phyloP scores from a whole-genome alignment of 1,139 yeast genomes.

The Pneumocystis wakefieldiae region DNA sequence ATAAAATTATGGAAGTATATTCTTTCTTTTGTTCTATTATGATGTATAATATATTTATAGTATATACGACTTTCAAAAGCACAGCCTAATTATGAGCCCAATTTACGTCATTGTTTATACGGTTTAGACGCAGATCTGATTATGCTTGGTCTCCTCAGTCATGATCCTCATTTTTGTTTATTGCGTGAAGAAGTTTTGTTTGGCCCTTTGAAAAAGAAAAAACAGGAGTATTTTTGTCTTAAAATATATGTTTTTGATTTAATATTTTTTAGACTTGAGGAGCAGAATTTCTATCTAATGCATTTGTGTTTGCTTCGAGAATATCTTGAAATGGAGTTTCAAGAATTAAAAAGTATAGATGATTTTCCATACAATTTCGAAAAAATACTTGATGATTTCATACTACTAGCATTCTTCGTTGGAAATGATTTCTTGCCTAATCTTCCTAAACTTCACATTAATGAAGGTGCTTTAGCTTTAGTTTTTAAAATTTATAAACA shows the following conservation, averaged over 20 bases:
- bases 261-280: constrained; percentile 33
- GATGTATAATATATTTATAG: constrained; percentile 1
- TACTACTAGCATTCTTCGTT: constrained; percentile 79
- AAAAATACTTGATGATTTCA: constrained; percentile 78
- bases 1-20: constrained; percentile 68
- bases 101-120: constrained; percentile 83
- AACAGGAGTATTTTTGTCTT: constrained; percentile 19
- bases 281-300: constrained; percentile 66
- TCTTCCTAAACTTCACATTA: constrained; percentile 80
- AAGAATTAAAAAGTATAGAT: constrained; percentile 45
- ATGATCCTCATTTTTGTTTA: constrained; percentile 89
- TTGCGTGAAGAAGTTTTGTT: constrained; percentile 91
- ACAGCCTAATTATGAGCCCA: constrained; percentile 73
- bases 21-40: background rate
- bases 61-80: constrained; percentile 76
- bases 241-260: background rate
- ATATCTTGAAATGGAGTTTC: constrained; percentile 74
- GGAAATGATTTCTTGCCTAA: constrained; percentile 99
- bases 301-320: constrained; percentile 83
- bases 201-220: constrained; percentile 41
- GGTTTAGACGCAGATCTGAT: constrained; percentile 97
- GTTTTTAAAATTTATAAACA: constrained; percentile 76
- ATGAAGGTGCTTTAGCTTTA: constrained; percentile 90
- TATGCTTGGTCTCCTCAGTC: constrained; percentile 87
- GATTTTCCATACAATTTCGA: constrained; percentile 72